A percentile compares a stretch with the other conserved stretches of the same genome.
These are phyloP conservation scores for Arabidopsis lyrata DNA, from an alignment of 441 rosid species.

Conservation along the genomic window DNA sequence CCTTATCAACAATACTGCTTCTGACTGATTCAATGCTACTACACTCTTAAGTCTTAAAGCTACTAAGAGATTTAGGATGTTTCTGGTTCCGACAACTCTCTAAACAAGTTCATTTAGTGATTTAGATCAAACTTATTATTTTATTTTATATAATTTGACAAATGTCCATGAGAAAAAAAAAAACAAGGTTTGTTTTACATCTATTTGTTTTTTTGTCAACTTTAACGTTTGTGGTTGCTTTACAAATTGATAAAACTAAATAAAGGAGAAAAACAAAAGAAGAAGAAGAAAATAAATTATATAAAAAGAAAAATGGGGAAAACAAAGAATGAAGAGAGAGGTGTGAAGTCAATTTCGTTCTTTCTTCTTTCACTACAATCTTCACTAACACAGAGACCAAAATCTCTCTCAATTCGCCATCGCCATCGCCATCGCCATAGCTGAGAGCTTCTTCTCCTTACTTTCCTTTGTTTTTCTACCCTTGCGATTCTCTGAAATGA, in stretches of 20 bases:
- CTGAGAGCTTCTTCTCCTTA: constrained; percentile 34
- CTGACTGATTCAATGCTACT: background rate
- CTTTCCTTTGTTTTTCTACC: constrained; percentile 29
- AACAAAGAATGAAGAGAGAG: constrained; percentile 12
- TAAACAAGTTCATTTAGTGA: too few species aligned
- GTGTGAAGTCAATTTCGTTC: constrained; percentile 52
- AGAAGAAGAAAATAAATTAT: background rate
- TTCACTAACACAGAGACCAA: constrained; percentile 46
- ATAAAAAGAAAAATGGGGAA: background rate
- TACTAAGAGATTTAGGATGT: background rate
- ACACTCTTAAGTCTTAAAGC: background rate
- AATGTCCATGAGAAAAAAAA: too few species aligned
- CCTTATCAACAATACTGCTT: constrained; percentile 10
- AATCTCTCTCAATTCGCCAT: background rate
- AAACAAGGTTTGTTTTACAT: background rate
- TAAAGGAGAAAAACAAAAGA: background rate
- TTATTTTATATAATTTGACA: too few species aligned
- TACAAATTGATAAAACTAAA: constrained; percentile 2
- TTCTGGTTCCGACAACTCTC: background rate
- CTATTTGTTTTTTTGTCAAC: background rate
- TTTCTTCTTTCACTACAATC: constrained; percentile 40
- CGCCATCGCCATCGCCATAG: too few species aligned
- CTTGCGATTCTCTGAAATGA: constrained; percentile 42
- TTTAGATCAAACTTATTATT: too few species aligned
- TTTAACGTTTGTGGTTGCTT: constrained; percentile 9